Conservation (phyloP, 1,284 basidiomycete genomes). For the Meira miltonrushii region DNA sequence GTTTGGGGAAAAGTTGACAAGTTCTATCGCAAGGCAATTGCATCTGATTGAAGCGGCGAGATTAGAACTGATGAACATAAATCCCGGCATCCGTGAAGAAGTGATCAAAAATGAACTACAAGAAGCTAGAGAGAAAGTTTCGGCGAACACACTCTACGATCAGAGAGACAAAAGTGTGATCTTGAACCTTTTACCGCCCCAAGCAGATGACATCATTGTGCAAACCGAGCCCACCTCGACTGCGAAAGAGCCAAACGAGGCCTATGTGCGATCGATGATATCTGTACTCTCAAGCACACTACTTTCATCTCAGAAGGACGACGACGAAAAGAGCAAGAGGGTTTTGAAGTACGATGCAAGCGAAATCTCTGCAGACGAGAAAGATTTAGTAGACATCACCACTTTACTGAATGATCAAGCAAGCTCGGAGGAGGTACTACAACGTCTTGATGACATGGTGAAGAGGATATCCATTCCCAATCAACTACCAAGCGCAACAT, state of each 20-base stretch:
- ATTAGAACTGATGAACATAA: too few species aligned
- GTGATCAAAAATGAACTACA: too few species aligned
- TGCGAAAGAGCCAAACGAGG: not conserved
- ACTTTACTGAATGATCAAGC: not conserved
- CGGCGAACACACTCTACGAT: too few species aligned
- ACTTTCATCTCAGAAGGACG: not conserved
- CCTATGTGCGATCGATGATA: not conserved
- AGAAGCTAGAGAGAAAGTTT: too few species aligned
- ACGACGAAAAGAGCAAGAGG: not conserved
- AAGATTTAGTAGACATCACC: not conserved
- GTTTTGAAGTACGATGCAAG: not conserved
- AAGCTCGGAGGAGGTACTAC: not conserved
- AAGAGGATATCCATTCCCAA: too few species aligned
- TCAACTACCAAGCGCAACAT: too few species aligned
- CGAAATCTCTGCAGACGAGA: not conserved
- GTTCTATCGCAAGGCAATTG: slow-evolving; percentile 28
- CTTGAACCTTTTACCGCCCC: too few species aligned
- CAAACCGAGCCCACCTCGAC: too few species aligned
- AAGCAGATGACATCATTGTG: too few species aligned
- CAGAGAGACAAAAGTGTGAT: too few species aligned
- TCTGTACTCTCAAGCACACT: not conserved
- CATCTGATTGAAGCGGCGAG: slow-evolving; percentile 21
- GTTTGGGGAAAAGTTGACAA: slow-evolving; percentile 28
- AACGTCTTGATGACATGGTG: not conserved
- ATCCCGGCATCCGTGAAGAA: too few species aligned